Conservation (phyloP, 2,329 filamentous ascomycete genomes). For the Graphiopsis chlorocephala region DNA sequence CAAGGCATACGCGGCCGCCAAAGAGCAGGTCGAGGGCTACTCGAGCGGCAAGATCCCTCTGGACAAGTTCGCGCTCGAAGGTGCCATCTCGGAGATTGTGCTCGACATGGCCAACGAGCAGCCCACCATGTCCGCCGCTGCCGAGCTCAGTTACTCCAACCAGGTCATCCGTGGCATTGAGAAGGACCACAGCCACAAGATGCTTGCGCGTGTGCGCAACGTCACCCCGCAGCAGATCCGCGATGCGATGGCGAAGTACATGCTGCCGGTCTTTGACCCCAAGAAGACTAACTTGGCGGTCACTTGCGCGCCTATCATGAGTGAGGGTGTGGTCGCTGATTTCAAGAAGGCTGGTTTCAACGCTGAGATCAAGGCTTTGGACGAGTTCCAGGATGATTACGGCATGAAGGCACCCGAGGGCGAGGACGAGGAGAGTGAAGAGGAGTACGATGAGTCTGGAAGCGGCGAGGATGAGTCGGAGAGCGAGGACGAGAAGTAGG, state of each 20-base stretch:
- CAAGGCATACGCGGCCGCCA: slow-evolving; percentile 78
- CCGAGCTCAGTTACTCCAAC: slow-evolving; percentile 77
- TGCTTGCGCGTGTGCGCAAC: slow-evolving; percentile 72
- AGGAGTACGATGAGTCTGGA: slow-evolving; percentile 53
- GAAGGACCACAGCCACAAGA: slow-evolving; percentile 72
- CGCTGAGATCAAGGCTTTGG: slow-evolving; percentile 69
- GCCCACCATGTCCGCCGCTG: slow-evolving; percentile 77
- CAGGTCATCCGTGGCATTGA: slow-evolving; percentile 74
- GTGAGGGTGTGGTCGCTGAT: slow-evolving; percentile 73
- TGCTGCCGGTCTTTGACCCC: slow-evolving; percentile 77
- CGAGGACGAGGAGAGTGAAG: slow-evolving; percentile 58
- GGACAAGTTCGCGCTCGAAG: slow-evolving; percentile 80
- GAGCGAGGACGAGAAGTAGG: slow-evolving; percentile 11
- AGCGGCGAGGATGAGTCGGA: slow-evolving; percentile 24
- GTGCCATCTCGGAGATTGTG: slow-evolving; percentile 86
- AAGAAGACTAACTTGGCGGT: slow-evolving; percentile 80
- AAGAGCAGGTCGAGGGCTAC: slow-evolving; percentile 70
- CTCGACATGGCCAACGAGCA: slow-evolving; percentile 84
- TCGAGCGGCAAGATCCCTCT: slow-evolving; percentile 69
- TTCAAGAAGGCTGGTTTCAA: slow-evolving; percentile 76
- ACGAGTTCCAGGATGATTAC: slow-evolving; percentile 86
- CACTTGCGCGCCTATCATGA: slow-evolving; percentile 81
- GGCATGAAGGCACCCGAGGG: slow-evolving; percentile 67
- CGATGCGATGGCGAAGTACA: slow-evolving; percentile 67
- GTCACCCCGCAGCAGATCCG: slow-evolving; percentile 77